Evolutionary conservation across 495 filamentous ascomycete genomes (phyloP).

Genomic region (Tuber melanosporum): DNA sequence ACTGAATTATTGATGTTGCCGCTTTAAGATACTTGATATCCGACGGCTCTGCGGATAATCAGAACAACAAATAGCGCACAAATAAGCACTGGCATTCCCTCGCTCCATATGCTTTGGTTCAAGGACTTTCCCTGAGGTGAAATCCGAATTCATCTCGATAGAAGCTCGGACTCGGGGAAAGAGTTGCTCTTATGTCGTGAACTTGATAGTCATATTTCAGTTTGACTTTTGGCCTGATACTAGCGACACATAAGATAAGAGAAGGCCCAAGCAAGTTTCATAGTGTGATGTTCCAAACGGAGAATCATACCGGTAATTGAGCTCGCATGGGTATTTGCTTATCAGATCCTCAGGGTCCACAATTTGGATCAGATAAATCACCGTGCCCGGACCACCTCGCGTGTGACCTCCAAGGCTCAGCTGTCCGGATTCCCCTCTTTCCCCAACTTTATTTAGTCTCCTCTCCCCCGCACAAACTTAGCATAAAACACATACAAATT

Average conservation of each 20-base stretch:
- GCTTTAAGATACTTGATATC: background rate
- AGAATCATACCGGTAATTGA: background rate
- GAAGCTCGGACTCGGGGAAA: background rate
- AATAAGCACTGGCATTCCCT: background rate
- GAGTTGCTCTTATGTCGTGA: background rate
- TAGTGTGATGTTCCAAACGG: background rate
- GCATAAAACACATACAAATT: background rate
- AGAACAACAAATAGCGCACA: background rate
- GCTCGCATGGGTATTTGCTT: background rate
- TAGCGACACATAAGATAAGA: background rate
- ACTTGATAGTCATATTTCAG: background rate
- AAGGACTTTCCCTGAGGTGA: background rate
- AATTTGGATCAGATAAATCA: background rate
- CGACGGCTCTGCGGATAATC: background rate
- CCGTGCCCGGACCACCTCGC: background rate
- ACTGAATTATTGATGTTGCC: background rate
- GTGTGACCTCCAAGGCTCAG: background rate
- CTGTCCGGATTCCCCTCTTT: background rate
- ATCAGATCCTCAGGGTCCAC: background rate
- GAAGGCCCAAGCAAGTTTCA: background rate
- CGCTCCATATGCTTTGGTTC: background rate
- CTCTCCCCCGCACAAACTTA: slow-evolving; percentile 25
- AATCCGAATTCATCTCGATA: background rate
- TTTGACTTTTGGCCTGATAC: background rate
- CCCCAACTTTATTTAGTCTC: background rate